Base-by-base conservation (phyloP, 2,329 filamentous ascomycete genomes). In the Hansfordia pulvinata region DNA sequence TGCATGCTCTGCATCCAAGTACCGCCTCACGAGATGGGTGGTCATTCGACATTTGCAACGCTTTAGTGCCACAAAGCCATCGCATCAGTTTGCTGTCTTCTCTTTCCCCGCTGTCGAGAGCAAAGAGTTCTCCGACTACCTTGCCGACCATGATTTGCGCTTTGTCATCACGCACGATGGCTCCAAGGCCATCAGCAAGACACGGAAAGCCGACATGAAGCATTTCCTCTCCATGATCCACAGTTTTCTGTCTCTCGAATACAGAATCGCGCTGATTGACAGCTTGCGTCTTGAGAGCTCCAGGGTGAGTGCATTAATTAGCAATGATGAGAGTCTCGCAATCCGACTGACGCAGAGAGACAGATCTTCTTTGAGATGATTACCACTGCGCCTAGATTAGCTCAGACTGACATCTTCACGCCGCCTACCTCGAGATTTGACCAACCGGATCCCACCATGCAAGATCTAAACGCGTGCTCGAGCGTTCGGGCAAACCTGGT, bases 11-110 rank as follows among this genome's bases (percentile, higher is more conserved):
- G 30, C 24, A 0, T 48, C 44, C 38, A 76, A 71, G 39, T 82
- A 73, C 39, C 53, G 64, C 1, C 58, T 84, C 7, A 66, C 73
- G 9, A 62, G 79, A 25, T 58, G 64, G 7, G 61, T 72, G 4
- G 59, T 85, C 28, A 67, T 81, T 25, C 60, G 67, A 14, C 80
- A 86, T 47, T 56, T 83, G n/a, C n/a, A n/a, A n/a, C n/a, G n/a
- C n/a, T n/a, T n/a, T n/a, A n/a, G n/a, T n/a, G n/a, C n/a, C n/a
- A n/a, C n/a, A n/a, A n/a, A n/a, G n/a, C n/a, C n/a, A n/a, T n/a
- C n/a, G n/a, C n/a, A n/a, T n/a, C n/a, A n/a, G n/a, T n/a, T n/a
- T n/a, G n/a, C n/a, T n/a, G n/a, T n/a, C n/a, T n/a, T n/a, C n/a
- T 4, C 38, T 53, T 25, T 26, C 17, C 26, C 28, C 14, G 21